Conservation (phyloP, 495 filamentous ascomycete genomes). For the Trichoderma reesei region DNA sequence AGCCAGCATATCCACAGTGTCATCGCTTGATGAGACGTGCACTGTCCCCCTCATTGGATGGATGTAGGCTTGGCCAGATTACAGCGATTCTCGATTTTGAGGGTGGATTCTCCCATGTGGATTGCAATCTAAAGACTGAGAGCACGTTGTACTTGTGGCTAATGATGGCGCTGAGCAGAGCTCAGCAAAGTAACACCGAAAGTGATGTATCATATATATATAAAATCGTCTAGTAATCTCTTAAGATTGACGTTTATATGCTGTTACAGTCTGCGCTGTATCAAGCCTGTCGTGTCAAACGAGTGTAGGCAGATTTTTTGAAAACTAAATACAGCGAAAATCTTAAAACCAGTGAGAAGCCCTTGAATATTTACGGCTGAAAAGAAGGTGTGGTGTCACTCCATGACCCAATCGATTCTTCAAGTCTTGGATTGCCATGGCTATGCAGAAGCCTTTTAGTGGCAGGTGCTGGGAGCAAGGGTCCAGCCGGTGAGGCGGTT, state of each 20-base stretch:
- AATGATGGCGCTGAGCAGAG: too few relatives aligned
- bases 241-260: neutral
- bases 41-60: too few relatives aligned
- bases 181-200: neutral
- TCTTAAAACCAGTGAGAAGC: neutral
- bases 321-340: neutral
- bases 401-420: neutral
- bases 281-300: neutral
- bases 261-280: neutral
- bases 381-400: too few relatives aligned
- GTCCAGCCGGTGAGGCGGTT: conserved; percentile 41
- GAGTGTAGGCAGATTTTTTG: neutral
- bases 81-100: too few relatives aligned
- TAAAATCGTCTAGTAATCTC: neutral
- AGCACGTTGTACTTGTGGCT: too few relatives aligned
- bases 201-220: neutral
- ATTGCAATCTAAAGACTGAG: too few relatives aligned
- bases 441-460: neutral
- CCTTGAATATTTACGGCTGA: too few relatives aligned
- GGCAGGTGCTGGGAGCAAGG: neutral
- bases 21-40: too few relatives aligned
- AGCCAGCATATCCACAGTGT: too few relatives aligned
- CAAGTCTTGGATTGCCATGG: neutral
- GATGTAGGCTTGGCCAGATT: too few relatives aligned
- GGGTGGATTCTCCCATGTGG: too few relatives aligned